A percentile compares a stretch with the other conserved stretches of the same genome.
Conservation (phyloP, 163 green algal genomes). For the Chlamydomonas reinhardtii region DNA sequence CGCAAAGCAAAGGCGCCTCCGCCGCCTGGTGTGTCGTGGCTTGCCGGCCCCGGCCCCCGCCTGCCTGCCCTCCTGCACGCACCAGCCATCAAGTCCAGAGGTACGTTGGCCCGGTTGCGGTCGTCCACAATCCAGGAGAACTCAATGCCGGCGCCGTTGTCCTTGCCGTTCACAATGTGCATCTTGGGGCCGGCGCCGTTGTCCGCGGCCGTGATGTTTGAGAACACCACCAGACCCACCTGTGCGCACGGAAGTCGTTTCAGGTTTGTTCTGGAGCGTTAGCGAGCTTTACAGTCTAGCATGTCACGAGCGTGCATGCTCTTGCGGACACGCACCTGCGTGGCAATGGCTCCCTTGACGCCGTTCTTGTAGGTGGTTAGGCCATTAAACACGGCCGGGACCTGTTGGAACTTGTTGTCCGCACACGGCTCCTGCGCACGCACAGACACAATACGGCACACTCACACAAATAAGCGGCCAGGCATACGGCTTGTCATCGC, state of each 20-base stretch:
- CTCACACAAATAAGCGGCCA: too few relatives aligned
- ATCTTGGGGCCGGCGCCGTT: conserved; percentile 62
- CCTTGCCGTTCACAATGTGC: conserved; percentile 70
- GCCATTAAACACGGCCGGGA: conserved; percentile 66
- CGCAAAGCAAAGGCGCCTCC: too few relatives aligned
- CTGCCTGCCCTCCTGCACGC: too few relatives aligned
- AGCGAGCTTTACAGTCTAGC: too few relatives aligned
- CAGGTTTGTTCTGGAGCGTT: too few relatives aligned
- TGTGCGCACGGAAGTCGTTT: not conserved
- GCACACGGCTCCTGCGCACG: conserved; percentile 29
- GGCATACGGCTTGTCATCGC: too few relatives aligned
- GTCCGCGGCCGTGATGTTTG: conserved; percentile 69
- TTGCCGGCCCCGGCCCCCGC: too few relatives aligned
- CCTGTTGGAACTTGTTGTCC: conserved; percentile 28
- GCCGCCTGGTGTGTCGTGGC: too few relatives aligned
- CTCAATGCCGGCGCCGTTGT: conserved; percentile 65
- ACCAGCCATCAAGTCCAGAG: conserved; percentile 45
- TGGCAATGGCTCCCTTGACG: conserved; percentile 71
- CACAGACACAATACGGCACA: too few relatives aligned
- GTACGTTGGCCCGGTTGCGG: conserved; percentile 28
- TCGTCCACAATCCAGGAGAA: conserved; percentile 55
- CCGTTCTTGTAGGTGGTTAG: conserved; percentile 77
- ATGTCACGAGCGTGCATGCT: too few relatives aligned
- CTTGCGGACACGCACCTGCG: conserved; percentile 7
- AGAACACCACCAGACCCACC: conserved; percentile 63